Evolutionary conservation across 176 grass and related monocot genomes (phyloP).

Genomic region (Eleusine indica): DNA sequence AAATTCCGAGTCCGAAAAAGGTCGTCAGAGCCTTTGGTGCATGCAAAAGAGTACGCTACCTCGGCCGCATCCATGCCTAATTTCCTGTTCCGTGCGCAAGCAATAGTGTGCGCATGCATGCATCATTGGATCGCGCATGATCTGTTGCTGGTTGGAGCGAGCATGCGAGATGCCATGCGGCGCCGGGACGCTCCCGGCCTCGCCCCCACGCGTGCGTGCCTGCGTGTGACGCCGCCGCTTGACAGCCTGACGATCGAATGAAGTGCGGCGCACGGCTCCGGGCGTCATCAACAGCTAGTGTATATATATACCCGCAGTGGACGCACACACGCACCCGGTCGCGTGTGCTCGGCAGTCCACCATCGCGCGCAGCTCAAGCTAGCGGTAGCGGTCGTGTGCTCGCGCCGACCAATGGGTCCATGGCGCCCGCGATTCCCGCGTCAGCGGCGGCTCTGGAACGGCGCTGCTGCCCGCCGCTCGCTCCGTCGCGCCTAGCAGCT

Average conservation of each 20-base stretch:
- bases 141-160: not conserved
- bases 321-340: not conserved
- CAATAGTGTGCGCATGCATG: not conserved
- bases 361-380: not conserved
- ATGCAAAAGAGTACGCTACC: constrained; percentile 2
- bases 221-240: constrained; percentile 15
- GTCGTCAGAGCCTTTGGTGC: not conserved
- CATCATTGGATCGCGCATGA: not conserved
- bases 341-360: not conserved
- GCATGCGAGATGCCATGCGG: constrained; percentile 35
- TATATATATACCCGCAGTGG: no score
- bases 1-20: not conserved
- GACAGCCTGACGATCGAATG: not conserved
- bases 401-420: not conserved
- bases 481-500: not conserved
- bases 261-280: constrained; percentile 26
- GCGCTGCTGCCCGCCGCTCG: not conserved
- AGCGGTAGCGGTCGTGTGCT: no score
- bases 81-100: constrained; percentile 23
- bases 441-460: not conserved
- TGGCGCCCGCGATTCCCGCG: not conserved
- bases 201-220: not conserved
- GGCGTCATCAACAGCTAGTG: not conserved
- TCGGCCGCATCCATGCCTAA: not conserved
- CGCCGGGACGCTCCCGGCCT: not conserved